Evolutionary conservation across 495 filamentous ascomycete species (phyloP).

Genomic region (Hypoxylon fuscum): DNA sequence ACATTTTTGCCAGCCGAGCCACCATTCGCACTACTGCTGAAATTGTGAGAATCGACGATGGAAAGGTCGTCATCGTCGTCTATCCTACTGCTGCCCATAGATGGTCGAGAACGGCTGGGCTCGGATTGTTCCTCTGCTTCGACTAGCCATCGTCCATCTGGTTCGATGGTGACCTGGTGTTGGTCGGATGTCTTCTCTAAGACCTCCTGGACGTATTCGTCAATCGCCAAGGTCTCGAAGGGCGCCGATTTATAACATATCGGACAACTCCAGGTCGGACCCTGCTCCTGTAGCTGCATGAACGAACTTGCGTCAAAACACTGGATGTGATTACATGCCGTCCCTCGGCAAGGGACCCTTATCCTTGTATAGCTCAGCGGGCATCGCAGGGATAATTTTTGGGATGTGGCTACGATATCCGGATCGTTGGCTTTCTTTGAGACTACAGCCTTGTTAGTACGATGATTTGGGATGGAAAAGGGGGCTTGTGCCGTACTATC

Average conservation of each 20-base stretch:
- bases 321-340: slow-evolving; percentile 85
- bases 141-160: slow-evolving; percentile 77
- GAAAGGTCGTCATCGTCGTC: slow-evolving; percentile 76
- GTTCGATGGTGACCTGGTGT: slow-evolving; percentile 87
- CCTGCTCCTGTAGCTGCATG: slow-evolving; percentile 92
- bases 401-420: slow-evolving; percentile 87
- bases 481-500: slow-evolving; percentile 69
- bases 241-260: slow-evolving; percentile 85
- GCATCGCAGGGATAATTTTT: slow-evolving; percentile 89
- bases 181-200: slow-evolving; percentile 71
- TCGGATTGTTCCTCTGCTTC: slow-evolving; percentile 39
- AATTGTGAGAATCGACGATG: slow-evolving; percentile 48
- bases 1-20: slow-evolving; percentile 3
- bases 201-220: slow-evolving; percentile 94
- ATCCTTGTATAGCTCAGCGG: slow-evolving; percentile 88
- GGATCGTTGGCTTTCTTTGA: slow-evolving; percentile 81
- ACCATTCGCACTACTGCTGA: slow-evolving; percentile 24
- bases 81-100: slow-evolving; percentile 46
- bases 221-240: slow-evolving; percentile 83
- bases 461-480: neutral
- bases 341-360: slow-evolving; percentile 78
- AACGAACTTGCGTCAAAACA: slow-evolving; percentile 97
- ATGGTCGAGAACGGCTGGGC: slow-evolving; percentile 43
- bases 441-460: slow-evolving; percentile 62
- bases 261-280: slow-evolving; percentile 92